Base-by-base conservation (phyloP, 306 rosid genomes). In the Prunus mongolica region DNA sequence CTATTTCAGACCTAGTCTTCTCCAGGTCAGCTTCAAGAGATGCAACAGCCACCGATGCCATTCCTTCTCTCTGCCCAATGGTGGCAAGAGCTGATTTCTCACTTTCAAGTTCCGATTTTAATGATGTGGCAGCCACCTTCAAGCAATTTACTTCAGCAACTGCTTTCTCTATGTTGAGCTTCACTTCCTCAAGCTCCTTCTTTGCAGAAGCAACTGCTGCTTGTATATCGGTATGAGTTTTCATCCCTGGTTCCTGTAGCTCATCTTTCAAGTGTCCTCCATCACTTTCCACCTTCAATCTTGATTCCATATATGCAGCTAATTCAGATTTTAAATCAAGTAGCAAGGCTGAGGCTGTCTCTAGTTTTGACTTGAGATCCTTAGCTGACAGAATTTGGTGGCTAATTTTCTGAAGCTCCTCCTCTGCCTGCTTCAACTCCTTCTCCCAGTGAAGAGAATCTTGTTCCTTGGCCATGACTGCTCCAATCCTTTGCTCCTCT, bases 381-480 rank as follows among this genome's bases (percentile, higher is more conserved):
- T 91, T 89, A 3, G 87, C 85, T 14, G 94, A 93, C 69, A 82
- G 60, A 79, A 93, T 86, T 84, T 96, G 92, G 77, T 84, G 91
- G 81, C 87, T 71, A 46, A 93, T 89, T 81, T 82, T 86, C 82
- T 88, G 88, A 71, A 96, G 91, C 87, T 93, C 98, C 79, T 89
- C 97, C 79, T 96, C 97, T 57, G 93, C 88, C 78, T 86, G 91
- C 84, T 87, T 93, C 75, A 96, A 85, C 78, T 96, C 98, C 85
- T 96, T 96, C 79, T 93, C 98, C 98, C 98, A 91, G 65, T 84
- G 80, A 54, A 88, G 98, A 50, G 93, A 89, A 93, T 96, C 99
- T 75, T 96, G 97, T 81, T 96, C 99, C 90, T 84, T 86, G 61
- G 93, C 98, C 98, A 96, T 89, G 75, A 87, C 93, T 51, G 91